Evolutionary conservation across 2,329 filamentous ascomycete species (phyloP), one percentile per base, ranked within the genome.

Genomic region (Passalora sequoiae): DNA sequence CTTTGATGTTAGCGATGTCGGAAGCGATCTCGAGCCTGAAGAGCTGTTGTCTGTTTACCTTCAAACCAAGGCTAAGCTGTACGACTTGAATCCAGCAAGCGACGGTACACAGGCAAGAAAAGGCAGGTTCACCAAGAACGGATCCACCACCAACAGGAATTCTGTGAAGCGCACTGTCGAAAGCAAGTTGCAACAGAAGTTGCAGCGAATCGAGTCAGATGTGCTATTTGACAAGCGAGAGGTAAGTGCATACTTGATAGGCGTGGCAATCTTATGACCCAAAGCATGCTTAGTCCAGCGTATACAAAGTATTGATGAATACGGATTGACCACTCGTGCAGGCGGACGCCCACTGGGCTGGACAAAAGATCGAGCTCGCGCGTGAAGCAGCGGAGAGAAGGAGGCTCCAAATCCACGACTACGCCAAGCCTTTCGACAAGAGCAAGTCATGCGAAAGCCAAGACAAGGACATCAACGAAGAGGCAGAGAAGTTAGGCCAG

Each of bases 151-250:
- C 82, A 62, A 28, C 72, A 69, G 53, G 69, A 53, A 45, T 49
- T n/a, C n/a, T n/a, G 56, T 38, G 31, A 43, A 44, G 21, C 59
- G 60, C 12, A 63, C 76, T 16, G 75, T 78, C 48, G 70, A 81
- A 31, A 75, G 76, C 7, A 86, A 81, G 55, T 66, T 94, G 2
- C 74, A 83, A 29, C 80, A 81, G 12, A 94, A 89, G 60, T 69
- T 96, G 28, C 75, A 80, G 27, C 78, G 77, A 48, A 86, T 96
- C 30, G 84, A 92, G 58, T 83, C 79, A 2, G 74, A 77, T 53
- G 60, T 70, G 1, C 58, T 77, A 3, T 75, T 77, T 49, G 72
- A 77, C 47, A 60, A 67, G 44, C 56, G 62, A 4, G 62, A 69
- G 39, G 24, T 27, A 27, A 27, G 24, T 12, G 12, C 12, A n/a